Evolutionary conservation across 2,329 filamentous ascomycete species (phyloP), one percentile per base, ranked within the genome.

Genomic region (Mollisia scopiformis): DNA sequence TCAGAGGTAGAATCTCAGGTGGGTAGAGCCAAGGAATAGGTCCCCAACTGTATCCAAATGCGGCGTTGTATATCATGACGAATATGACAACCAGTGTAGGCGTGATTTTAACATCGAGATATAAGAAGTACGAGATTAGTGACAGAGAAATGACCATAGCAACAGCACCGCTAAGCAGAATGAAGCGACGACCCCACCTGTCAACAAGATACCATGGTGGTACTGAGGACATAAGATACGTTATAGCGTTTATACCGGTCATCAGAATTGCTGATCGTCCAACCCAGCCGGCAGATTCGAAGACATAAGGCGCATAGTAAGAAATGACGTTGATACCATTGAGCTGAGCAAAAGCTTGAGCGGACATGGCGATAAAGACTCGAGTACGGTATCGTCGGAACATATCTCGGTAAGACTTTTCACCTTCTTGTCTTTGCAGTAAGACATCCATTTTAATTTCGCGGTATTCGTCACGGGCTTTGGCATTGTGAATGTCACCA

Each of bases 311-410:
- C 1, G 95, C 95, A 74, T 99, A 99, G 82, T 98, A 99, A 1
- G 94, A 98, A 66, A 99, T 99, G 74, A 99, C 95, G 77, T 99
- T 99, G 80, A 99, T 99, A 67, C 95, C 95, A 79, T 98, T 98
- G 57, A 99, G 86, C 77, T 99, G 95, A 28, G 95, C 95, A 66
- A 99, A 86, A 6, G 89, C 93, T 77, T 98, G 95, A 3, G 95
- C 95, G 33, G 94, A 98, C 95, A 98, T 98, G 77, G 95, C 95
- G 74, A 98, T 98, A 73, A 98, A 92, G 66, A 98, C 94, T 56
- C 95, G 92, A 71, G 90, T 95, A 73, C 84, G 86, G 80, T 98
- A 98, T 64, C 92, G 88, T 71, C 85, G 89, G 82, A 98, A 99
- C 95, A 99, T 99, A 64, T 98, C 95, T 39, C 77, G 70, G 76